Base-by-base conservation (phyloP, 208 protist genomes). In the Leishmania lainsoni region DNA sequence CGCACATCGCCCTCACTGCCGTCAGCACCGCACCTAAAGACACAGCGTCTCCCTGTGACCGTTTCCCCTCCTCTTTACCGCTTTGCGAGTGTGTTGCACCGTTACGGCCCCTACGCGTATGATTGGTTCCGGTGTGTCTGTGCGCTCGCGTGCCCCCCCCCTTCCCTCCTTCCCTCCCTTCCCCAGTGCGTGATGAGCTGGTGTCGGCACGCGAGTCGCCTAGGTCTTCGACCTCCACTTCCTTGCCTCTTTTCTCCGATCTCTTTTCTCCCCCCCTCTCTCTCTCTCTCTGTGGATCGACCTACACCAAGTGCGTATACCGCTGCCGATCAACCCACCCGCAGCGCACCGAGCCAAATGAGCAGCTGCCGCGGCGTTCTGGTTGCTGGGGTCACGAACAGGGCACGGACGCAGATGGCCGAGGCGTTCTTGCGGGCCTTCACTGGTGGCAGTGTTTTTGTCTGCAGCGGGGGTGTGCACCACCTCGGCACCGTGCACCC, bases 341-440 rank as follows among this genome's bases (percentile, higher is more conserved):
- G 26, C 8, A 39, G 48, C 10, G 70, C 35, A 52, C 49, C 1
- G 49, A 10, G 1, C 1, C 61, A 39, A 39, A 95, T 95, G 92
- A 87, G 86, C 35, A 89, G 85, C 78, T 95, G 91, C 74, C 90
- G 94, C 2, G 94, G 94, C 20, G 91, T 97, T 71, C 71, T 97
- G 14, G 86, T 97, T 61, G 92, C 91, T 6, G 92, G 91, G 2
- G 75, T 91, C 12, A 93, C 92, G 45, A 97, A 97, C 65, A 77
- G 81, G 3, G 91, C 94, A 9, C 85, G 94, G 16, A 97, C 94
- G 72, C 91, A 95, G 84, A 97, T 97, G 92, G 91, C 94, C 9
- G 92, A 97, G 86, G 91, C 84, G 8, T 86, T 96, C 42, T 79
- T 97, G 73, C 91, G 92, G 14, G 51, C 76, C 20, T 78, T 95